phyloP scores from a whole-genome alignment of 805 yeast species.

The Brettanomyces naardenensis region DNA sequence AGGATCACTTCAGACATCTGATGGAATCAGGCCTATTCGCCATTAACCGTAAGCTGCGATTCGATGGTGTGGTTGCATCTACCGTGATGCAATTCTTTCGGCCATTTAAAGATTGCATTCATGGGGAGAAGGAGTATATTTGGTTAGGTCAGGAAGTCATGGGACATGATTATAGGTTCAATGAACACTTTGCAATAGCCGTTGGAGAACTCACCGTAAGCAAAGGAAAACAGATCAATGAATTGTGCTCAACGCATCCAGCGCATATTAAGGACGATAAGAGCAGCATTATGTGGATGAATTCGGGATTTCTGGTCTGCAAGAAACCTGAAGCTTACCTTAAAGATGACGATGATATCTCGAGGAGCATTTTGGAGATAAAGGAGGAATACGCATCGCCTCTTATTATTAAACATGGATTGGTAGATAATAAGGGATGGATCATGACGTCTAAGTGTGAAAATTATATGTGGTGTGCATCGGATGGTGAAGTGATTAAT shows the following conservation, averaged over 20 bases:
- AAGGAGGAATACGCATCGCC: too few species aligned
- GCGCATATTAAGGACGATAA: conserved; percentile 50
- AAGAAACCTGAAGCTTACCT: conserved; percentile 32
- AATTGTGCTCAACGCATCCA: conserved; percentile 53
- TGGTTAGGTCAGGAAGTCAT: conserved; percentile 60
- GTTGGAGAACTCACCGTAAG: conserved; percentile 38
- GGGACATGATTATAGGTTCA: conserved; percentile 48
- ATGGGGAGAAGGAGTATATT: conserved; percentile 76
- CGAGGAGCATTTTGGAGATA: neutral
- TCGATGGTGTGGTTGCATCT: conserved; percentile 36
- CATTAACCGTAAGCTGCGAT: conserved; percentile 41
- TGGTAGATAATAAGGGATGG: too few species aligned
- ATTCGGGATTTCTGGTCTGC: conserved; percentile 62
- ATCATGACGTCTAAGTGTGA: conserved; percentile 46
- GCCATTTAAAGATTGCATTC: conserved; percentile 42
- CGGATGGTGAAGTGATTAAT: conserved; percentile 23
- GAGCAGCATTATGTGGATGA: conserved; percentile 52
- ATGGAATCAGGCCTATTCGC: conserved; percentile 43
- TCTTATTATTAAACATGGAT: too few species aligned
- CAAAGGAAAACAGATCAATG: conserved; percentile 3
- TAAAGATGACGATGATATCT: conserved; percentile 21
- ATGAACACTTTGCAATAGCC: conserved; percentile 47
- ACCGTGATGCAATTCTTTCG: conserved; percentile 34
- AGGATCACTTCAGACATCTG: conserved; percentile 33
- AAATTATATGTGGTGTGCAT: conserved; percentile 55